These are phyloP conservation scores for Yarrowia porcina DNA, from an alignment of 805 yeast species.

Conservation along the genomic window DNA sequence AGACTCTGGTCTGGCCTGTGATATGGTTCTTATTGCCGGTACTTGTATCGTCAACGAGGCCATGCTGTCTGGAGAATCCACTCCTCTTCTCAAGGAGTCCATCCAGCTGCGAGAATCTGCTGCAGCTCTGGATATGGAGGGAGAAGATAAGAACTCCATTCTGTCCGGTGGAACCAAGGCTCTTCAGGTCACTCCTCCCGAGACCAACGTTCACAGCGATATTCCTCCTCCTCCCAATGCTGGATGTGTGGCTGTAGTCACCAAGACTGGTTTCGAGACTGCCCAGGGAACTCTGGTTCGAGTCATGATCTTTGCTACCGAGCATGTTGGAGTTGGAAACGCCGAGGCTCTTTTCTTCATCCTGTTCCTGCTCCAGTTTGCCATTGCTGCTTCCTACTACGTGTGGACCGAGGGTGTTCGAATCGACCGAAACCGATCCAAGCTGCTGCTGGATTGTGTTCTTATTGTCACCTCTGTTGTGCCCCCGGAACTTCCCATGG, in stretches of 20 bases:
- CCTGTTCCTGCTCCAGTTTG: constrained; percentile 82
- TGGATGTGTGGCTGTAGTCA: constrained; percentile 87
- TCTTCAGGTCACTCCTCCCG: constrained; percentile 69
- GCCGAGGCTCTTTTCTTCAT: constrained; percentile 92
- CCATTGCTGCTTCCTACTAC: constrained; percentile 93
- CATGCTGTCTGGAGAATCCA: constrained; percentile 97
- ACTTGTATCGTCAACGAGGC: constrained; percentile 97
- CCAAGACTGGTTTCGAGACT: constrained; percentile 97
- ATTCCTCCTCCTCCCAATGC: constrained; percentile 76
- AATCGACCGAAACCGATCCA: constrained; percentile 93
- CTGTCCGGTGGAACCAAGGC: constrained; percentile 96
- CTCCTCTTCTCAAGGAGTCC: constrained; percentile 92
- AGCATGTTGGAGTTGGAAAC: constrained; percentile 93
- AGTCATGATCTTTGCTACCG: constrained; percentile 95
- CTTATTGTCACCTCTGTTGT: constrained; percentile 95
- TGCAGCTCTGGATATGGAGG: constrained; percentile 69
- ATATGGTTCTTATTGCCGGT: constrained; percentile 79
- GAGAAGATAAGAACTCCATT: constrained; percentile 82
- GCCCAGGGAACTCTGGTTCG: constrained; percentile 96
- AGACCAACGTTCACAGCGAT: constrained; percentile 35
- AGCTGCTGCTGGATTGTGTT: constrained; percentile 90
- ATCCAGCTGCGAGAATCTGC: constrained; percentile 73
- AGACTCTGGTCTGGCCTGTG: constrained; percentile 93
- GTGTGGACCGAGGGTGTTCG: constrained; percentile 97
- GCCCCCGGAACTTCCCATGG: constrained; percentile 99